Conservation (phyloP, 805 yeast genomes). For the Lachancea quebecensis region DNA sequence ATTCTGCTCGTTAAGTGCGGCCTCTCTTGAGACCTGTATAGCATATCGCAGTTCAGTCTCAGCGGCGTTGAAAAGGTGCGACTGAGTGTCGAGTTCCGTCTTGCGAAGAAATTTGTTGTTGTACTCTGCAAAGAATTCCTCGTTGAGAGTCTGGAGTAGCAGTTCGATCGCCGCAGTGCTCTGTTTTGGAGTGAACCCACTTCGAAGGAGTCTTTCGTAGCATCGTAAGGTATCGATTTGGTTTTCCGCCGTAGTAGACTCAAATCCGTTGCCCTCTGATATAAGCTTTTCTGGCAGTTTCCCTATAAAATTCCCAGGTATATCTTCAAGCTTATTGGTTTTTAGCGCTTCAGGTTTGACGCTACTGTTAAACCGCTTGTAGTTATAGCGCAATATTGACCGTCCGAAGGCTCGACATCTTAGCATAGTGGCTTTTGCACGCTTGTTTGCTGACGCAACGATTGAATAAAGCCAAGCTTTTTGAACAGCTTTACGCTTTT, state of each 20-base stretch:
- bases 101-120: slow-evolving; percentile 27
- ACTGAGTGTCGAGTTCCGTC: slow-evolving; percentile 79
- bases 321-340: neutral
- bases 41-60: slow-evolving; percentile 80
- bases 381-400: no score
- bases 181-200: slow-evolving; percentile 22
- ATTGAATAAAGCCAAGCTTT: neutral
- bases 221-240: slow-evolving; percentile 25
- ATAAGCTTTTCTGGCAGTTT: slow-evolving; percentile 27
- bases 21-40: slow-evolving; percentile 62
- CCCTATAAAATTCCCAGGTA: slow-evolving; percentile 13
- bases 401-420: no score
- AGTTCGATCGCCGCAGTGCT: slow-evolving; percentile 26
- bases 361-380: neutral
- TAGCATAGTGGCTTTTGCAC: no score
- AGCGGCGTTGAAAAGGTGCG: slow-evolving; percentile 85
- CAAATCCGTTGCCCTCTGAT: slow-evolving; percentile 23
- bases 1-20: slow-evolving; percentile 59
- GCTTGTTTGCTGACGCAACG: neutral
- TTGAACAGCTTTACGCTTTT: neutral
- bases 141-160: slow-evolving; percentile 31
- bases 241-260: slow-evolving; percentile 27
- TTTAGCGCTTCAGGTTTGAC: neutral
- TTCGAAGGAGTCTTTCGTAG: slow-evolving; percentile 13
- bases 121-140: slow-evolving; percentile 40